Evolutionary conservation across 352 stramenopile species (phyloP), one percentile per base, ranked within the genome.

Genomic region (Salisapilia sapeloensis): DNA sequence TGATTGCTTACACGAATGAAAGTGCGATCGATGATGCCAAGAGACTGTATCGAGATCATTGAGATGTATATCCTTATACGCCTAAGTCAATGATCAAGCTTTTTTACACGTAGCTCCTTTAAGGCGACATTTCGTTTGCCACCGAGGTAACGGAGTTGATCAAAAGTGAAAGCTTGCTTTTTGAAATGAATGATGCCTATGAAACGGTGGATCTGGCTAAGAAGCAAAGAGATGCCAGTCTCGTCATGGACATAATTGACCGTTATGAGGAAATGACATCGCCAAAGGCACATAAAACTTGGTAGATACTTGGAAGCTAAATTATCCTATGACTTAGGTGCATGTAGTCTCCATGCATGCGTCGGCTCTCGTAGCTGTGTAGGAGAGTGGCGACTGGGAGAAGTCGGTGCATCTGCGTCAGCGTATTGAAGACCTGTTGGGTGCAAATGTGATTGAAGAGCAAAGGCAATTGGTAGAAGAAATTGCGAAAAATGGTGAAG

Each of bases 301-400:
- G 18, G 26, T 17, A 8, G 39, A 40, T n/a, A 15, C 15, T 6
- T 19, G 37, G 10, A 12, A 13, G 17, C 7, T 19, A 31, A 32
- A 20, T 36, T 43, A 44, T 19, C 40, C 35, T 22, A 32, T 17
- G 39, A 44, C 50, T 24, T 42, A 37, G 14, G 22, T 36, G 3
- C 43, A 43, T 14, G 54, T 69, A 24, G 50, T 47, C 33, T 11
- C 56, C 8, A 64, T 81, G 50, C 77, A 77, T 50, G 55, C 31
- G 26, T 49, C 58, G 23, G 53, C 53, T 29, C 50, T 77, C 24
- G 60, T 57, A 39, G 32, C 48, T 11, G 66, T 49, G 29, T 60
- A 81, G 39, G 49, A 60, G 31, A 44, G 46, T 24, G 61, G 65
- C 14, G 33, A 63, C 24, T 77, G 61, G 65, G 77, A 81, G 48